Base-by-base conservation (phyloP, 139 green algal genomes). In the Closterium sp. region DNA sequence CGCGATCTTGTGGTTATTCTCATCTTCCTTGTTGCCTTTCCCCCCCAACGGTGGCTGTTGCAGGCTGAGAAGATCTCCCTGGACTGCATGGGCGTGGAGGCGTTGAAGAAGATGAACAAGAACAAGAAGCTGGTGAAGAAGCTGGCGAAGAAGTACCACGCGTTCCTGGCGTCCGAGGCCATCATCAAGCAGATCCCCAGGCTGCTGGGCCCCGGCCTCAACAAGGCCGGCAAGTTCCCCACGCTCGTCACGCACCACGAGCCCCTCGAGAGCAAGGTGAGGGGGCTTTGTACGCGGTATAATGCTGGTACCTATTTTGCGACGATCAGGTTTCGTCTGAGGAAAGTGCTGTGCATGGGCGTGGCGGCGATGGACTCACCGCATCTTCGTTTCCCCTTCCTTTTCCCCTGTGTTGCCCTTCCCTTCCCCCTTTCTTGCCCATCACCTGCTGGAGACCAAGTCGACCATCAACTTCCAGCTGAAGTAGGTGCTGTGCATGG, bases 81-180 rank as follows among this genome's bases (percentile, higher is more conserved):
- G 28, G 98, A 99, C 92, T 90, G 92, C 90, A 98, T 98, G 96
- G 97, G 94, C 90, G 97, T 99, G 89, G 98, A 99, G 93, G 97
- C 98, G 93, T 95, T 99, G 84, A 99, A 99, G 97, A 99, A 99
- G 97, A 96, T 99, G 86, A 99, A 99, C 97, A 99, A 99, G 97
- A 99, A 99, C 97, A 99, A 99, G 97, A 99, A 99, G 97, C 97
- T 99, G 66, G 98, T 99, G 87, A 99, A 99, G 97, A 99, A 99
- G 97, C 96, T 99, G 90, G 97, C 98, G 92, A 99, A 99, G 83
- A 86, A 86, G 83, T 86, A 86, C 83, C 83, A 86, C 94, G 96
- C 95, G 43, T 99, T 99, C 96, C 94, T 99, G 91, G 97, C 98
- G 33, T 99, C 97, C 86, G 98, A 99, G 94, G 97, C 97, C 10